Conservation (phyloP, 768 basidiomycete genomes). For the Pholiota molesta region DNA sequence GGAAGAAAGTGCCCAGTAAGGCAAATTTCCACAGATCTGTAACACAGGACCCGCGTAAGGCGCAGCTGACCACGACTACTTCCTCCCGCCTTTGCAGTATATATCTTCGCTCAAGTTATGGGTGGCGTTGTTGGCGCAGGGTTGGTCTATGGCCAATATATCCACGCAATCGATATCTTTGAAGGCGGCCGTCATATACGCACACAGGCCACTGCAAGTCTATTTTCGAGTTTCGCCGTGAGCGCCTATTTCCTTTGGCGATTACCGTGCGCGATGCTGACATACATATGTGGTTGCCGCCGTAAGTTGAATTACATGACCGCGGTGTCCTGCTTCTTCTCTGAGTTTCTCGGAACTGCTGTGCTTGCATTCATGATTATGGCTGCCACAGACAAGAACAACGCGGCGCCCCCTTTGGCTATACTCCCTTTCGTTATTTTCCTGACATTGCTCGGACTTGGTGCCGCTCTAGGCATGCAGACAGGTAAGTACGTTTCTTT, state of each 20-base stretch:
- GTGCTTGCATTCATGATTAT: conserved; percentile 60
- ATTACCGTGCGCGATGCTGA: not conserved
- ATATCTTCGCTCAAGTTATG: conserved; percentile 54
- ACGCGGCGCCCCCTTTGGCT: conserved; percentile 46
- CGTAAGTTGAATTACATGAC: conserved; percentile 36
- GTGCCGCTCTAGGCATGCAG: conserved; percentile 60
- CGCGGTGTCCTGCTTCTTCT: conserved; percentile 42
- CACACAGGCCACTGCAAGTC: conserved; percentile 54
- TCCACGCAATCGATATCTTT: conserved; percentile 66
- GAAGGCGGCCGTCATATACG: conserved; percentile 59
- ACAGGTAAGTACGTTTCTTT: conserved; percentile 37
- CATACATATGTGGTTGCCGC: not conserved
- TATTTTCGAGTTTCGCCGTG: conserved; percentile 68
- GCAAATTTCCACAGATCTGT: not conserved
- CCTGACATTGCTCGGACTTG: conserved; percentile 59
- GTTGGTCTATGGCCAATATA: conserved; percentile 65
- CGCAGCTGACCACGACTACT: too few relatives aligned
- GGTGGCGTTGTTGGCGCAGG: conserved; percentile 65
- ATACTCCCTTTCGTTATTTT: conserved; percentile 60
- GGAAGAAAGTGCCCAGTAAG: conserved; percentile 72
- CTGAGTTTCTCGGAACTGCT: conserved; percentile 59
- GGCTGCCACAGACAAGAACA: conserved; percentile 54
- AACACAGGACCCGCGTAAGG: too few relatives aligned
- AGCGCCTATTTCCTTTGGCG: conserved; percentile 3
- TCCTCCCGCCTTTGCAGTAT: conserved; percentile 19